Evolutionary conservation across 2,329 filamentous ascomycete species (phyloP).

Genomic region (Colletotrichum sp.): DNA sequence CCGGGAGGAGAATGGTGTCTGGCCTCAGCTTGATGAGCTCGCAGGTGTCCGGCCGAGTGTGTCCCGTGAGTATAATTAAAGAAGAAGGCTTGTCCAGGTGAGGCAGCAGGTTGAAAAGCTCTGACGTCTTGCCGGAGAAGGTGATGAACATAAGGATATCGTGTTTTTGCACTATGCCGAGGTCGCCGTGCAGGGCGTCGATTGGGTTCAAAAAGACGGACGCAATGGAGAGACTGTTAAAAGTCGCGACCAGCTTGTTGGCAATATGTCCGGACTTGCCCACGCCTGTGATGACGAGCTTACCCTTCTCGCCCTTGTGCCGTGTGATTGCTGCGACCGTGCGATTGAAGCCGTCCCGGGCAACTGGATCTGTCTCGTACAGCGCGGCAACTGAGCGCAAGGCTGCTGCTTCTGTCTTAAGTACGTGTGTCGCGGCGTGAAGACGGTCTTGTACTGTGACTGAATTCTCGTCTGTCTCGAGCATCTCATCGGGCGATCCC

Average conservation of each 20-base stretch:
- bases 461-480: slow-evolving; percentile 22
- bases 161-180: slow-evolving; percentile 77
- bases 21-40: slow-evolving; percentile 68
- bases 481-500: slow-evolving; percentile 19
- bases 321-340: slow-evolving; percentile 74
- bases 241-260: slow-evolving; percentile 87
- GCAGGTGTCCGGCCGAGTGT: slow-evolving; percentile 69
- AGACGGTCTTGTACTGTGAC: slow-evolving; percentile 45
- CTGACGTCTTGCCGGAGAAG: slow-evolving; percentile 86
- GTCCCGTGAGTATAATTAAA: slow-evolving; percentile 80
- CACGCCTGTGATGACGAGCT: slow-evolving; percentile 84
- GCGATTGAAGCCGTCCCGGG: slow-evolving; percentile 71
- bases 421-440: slow-evolving; percentile 77
- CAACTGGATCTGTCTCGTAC: slow-evolving; percentile 73
- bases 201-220: slow-evolving; percentile 87
- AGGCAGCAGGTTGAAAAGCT: slow-evolving; percentile 77
- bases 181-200: slow-evolving; percentile 89
- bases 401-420: slow-evolving; percentile 82
- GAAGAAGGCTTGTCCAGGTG: slow-evolving; percentile 74
- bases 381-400: slow-evolving; percentile 75
- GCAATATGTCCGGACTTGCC: slow-evolving; percentile 94
- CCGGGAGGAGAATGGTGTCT: slow-evolving; percentile 77
- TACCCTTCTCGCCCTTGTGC: slow-evolving; percentile 68
- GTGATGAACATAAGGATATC: slow-evolving; percentile 88
- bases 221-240: slow-evolving; percentile 85